Evolutionary conservation across 2,329 filamentous ascomycete genomes (phyloP).

Genomic region (Botrytis squamosa): DNA sequence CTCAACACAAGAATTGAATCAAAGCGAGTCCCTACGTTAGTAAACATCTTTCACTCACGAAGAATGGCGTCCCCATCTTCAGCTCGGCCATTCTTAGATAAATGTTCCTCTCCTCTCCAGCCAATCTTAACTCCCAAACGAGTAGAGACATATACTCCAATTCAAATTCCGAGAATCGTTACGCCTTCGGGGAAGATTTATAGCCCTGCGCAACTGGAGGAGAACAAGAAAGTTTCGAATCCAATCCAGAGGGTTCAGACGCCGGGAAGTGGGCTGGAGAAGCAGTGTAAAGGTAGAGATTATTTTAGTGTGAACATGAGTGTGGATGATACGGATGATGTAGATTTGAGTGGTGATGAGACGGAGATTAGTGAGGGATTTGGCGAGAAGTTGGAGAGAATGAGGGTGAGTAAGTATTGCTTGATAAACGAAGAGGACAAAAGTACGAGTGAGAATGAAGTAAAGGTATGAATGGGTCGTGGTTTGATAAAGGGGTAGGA

Average conservation of each 20-base stretch:
- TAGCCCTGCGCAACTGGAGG: not conserved
- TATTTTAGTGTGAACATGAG: not conserved
- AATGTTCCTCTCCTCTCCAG: not conserved
- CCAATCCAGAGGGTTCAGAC: slow-evolving; percentile 8
- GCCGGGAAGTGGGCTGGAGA: not conserved
- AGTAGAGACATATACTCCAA: not conserved
- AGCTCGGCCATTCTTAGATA: not conserved
- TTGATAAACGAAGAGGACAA: not conserved
- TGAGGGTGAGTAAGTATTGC: not conserved
- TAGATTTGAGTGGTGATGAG: slow-evolving; percentile 7
- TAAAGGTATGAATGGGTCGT: not conserved
- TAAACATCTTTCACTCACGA: slow-evolving; percentile 31
- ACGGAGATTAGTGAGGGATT: slow-evolving; percentile 20
- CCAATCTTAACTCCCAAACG: not conserved
- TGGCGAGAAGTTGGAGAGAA: slow-evolving; percentile 18
- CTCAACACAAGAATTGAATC: not conserved
- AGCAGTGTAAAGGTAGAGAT: not conserved
- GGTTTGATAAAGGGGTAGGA: not conserved
- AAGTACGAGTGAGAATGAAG: not conserved
- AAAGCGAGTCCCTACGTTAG: slow-evolving; percentile 25
- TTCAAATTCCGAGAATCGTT: not conserved
- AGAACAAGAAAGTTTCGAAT: not conserved
- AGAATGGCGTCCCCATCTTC: slow-evolving; percentile 26
- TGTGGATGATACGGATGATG: not conserved
- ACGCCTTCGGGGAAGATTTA: slow-evolving; percentile 7